Evolutionary conservation across 2,329 filamentous ascomycete genomes (phyloP), one percentile per base, ranked within the genome.

Genomic region (Fonsecaea monophora): DNA sequence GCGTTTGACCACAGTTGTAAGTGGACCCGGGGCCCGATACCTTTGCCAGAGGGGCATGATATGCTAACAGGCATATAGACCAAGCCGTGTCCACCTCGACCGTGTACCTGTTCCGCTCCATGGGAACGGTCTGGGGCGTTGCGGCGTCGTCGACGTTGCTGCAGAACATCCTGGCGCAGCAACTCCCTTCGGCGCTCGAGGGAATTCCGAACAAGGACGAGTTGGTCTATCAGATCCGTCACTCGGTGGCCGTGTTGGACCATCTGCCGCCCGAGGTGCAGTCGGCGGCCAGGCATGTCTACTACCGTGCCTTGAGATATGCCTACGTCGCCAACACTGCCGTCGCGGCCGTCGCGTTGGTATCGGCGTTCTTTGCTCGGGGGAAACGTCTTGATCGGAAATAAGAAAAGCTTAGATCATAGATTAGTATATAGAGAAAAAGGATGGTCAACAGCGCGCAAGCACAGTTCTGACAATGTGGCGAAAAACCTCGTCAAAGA

Each of bases 41-140:
- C 9, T 25, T 25, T 21, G 21, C 21, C 21, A 21, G 9, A 15
- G 1, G 8, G 12, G 21, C 21, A 32, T 15, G 12, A 35, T 35
- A 1, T 13, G 25, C 15, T 53, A 12, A 45, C 37, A 9, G 21
- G 25, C 35, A 54, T 12, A 9, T 38, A 88, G 87, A 89, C 60
- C 86, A 89, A 71, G 86, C 87, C 10, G 86, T 89, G 1, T 85
- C 84, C 0, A 83, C 87, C 2, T 89, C 86, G 1, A 88, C 85
- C 0, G 84, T 88, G 6, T 90, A 90, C 73, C 81, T 90, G 21
- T 83, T 90, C 53, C 84, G 87, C 32, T 89, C 86, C 0, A 77
- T 90, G 2, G 87, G 87, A 1, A 85, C 83, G 0, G 87, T 90
- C 15, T 89, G 86, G 83, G 87, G 87, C 9, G 87, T 90, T 1